Conservation (phyloP, 2,329 filamentous ascomycete species). For the Cladosporium sp. region DNA sequence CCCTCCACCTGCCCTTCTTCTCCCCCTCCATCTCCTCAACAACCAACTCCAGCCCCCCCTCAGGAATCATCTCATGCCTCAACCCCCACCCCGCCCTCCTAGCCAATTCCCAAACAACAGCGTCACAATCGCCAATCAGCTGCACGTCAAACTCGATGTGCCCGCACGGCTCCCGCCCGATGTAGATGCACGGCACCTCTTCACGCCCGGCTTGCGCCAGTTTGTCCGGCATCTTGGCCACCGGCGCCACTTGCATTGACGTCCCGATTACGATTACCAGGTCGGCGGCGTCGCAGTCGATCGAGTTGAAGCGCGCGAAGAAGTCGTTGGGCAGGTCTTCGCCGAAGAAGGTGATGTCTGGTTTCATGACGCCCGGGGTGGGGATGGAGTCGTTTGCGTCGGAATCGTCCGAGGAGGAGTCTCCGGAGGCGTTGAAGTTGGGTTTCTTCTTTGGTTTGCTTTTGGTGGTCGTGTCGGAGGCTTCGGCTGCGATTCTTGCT, state of each 20-base stretch:
- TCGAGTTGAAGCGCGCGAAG: slow-evolving; percentile 70
- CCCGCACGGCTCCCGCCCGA: slow-evolving; percentile 58
- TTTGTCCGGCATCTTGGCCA: slow-evolving; percentile 67
- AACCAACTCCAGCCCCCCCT: neutral
- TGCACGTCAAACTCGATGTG: slow-evolving; percentile 97
- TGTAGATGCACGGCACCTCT: slow-evolving; percentile 33
- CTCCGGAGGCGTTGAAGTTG: slow-evolving; percentile 18
- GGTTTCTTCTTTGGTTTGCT: slow-evolving; percentile 44
- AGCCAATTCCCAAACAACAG: slow-evolving; percentile 82
- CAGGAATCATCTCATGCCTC: slow-evolving; percentile 9
- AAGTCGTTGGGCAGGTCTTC: slow-evolving; percentile 84
- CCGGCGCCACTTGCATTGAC: slow-evolving; percentile 89
- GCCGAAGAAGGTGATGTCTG: slow-evolving; percentile 97
- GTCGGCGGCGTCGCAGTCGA: slow-evolving; percentile 76
- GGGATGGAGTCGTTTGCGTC: slow-evolving; percentile 63
- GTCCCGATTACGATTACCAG: slow-evolving; percentile 95
- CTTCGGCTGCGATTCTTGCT: slow-evolving; percentile 46
- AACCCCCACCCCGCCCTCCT: slow-evolving; percentile 69
- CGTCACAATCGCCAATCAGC: slow-evolving; percentile 89
- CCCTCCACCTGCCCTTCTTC: slow-evolving; percentile 1
- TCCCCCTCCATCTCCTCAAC: slow-evolving; percentile 2
- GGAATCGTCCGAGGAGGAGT: slow-evolving; percentile 39
- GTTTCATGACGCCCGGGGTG: slow-evolving; percentile 79
- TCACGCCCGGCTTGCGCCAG: slow-evolving; percentile 19
- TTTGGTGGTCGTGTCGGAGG: slow-evolving; percentile 29